Percentiles rank a stretch among this genome's conserved stretches.
Conservation (phyloP, 805 yeast genomes). For the Cyberlindnera japonica region DNA sequence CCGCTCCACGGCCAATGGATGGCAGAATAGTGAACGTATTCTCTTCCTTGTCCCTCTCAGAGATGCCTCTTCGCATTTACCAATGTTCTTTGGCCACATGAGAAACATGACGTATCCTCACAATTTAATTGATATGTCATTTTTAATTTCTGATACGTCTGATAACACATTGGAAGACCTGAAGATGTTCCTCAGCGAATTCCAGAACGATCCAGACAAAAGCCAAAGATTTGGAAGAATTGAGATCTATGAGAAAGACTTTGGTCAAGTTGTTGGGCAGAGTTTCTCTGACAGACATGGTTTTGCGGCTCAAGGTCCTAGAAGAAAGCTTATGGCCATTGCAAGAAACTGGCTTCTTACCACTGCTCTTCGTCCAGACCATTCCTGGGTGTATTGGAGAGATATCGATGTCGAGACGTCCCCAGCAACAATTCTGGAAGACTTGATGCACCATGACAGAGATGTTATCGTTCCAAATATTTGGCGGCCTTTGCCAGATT, state of each 20-base stretch:
- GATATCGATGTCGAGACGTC: constrained; percentile 96
- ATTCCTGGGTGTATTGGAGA: constrained; percentile 96
- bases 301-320: constrained; percentile 92
- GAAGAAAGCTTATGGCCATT: constrained; percentile 92
- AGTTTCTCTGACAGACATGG: constrained; percentile 92
- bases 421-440: constrained; percentile 82
- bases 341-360: constrained; percentile 93
- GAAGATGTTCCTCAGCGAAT: constrained; percentile 48
- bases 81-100: constrained; percentile 85
- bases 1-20: constrained; percentile 66
- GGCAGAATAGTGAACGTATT: constrained; percentile 76
- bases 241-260: constrained; percentile 86
- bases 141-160: constrained; percentile 84
- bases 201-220: constrained; percentile 64
- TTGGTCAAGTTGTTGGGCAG: constrained; percentile 92
- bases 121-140: constrained; percentile 75
- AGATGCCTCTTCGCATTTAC: constrained; percentile 87
- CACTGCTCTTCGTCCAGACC: constrained; percentile 85
- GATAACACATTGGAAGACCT: constrained; percentile 81
- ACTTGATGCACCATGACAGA: constrained; percentile 83
- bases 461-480: constrained; percentile 95
- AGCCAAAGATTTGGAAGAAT: constrained; percentile 73
- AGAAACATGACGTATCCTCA: constrained; percentile 82
- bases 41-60: constrained; percentile 85
- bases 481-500: constrained; percentile 86